Conservation (phyloP, 352 stramenopile genomes). For the Elongisporangium undulatum region DNA sequence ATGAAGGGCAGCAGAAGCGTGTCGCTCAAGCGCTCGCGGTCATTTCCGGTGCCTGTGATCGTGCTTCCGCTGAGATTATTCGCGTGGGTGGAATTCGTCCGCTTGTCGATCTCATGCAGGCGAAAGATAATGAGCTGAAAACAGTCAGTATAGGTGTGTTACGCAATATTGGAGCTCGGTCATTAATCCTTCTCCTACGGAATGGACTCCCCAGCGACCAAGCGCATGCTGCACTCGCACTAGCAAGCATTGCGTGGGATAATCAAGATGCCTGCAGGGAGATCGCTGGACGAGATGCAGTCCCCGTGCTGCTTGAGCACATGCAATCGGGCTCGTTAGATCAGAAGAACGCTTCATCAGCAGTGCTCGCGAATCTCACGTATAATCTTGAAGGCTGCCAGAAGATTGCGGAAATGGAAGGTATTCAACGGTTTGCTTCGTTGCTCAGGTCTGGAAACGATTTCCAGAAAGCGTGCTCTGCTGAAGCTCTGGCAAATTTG, state of each 20-base stretch:
- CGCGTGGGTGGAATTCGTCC: not conserved
- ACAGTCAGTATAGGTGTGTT: not conserved
- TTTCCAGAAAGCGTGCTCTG: not conserved
- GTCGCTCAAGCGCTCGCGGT: not conserved
- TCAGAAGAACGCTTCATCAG: not conserved
- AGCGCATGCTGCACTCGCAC: not conserved
- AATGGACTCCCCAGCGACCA: not conserved
- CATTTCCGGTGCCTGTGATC: not conserved
- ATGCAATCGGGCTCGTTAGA: not conserved
- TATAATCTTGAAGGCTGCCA: not conserved
- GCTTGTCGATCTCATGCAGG: not conserved
- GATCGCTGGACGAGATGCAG: not conserved
- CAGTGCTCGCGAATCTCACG: not conserved
- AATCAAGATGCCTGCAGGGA: not conserved
- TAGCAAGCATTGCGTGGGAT: not conserved
- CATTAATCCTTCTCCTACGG: not conserved
- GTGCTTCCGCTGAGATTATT: not conserved
- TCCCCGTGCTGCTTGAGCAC: not conserved
- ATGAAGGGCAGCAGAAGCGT: not conserved
- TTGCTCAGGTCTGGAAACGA: not conserved
- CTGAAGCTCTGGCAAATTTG: not conserved
- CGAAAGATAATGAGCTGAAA: not conserved
- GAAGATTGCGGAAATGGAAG: not conserved
- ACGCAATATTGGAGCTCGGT: not conserved
- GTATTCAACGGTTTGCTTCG: not conserved